phyloP scores from a whole-genome alignment of 2,329 filamentous ascomycete genomes.

The Herpotrichia juniperi region DNA sequence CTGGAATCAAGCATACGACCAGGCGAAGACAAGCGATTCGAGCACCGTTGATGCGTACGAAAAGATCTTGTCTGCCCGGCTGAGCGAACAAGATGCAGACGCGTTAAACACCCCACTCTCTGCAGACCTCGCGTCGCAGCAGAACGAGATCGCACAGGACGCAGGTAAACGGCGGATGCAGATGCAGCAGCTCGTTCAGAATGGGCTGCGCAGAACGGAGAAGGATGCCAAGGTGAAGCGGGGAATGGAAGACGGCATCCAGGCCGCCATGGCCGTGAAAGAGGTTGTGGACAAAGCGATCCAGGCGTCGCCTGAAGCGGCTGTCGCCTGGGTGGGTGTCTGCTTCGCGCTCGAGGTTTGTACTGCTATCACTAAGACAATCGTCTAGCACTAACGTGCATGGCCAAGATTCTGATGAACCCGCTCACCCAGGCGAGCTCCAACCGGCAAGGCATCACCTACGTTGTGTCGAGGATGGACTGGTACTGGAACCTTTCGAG shows the following conservation, averaged over 20 bases:
- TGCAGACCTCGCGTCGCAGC: not conserved
- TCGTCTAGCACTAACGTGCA: too few species aligned
- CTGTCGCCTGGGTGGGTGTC: conserved; percentile 48
- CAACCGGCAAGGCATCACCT: too few species aligned
- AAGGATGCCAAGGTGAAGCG: conserved; percentile 29
- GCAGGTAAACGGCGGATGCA: conserved; percentile 18
- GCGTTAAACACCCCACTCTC: too few species aligned
- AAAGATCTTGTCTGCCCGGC: conserved; percentile 1
- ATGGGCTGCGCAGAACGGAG: conserved; percentile 33
- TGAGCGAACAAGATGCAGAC: conserved; percentile 9
- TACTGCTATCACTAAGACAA: too few species aligned
- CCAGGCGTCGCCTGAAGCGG: conserved; percentile 39
- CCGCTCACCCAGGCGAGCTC: too few species aligned
- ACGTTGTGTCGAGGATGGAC: too few species aligned
- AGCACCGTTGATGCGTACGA: too few species aligned
- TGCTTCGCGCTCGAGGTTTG: too few species aligned
- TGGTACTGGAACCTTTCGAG: too few species aligned
- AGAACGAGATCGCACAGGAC: conserved; percentile 13
- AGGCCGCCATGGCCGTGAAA: conserved; percentile 28
- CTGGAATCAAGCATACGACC: too few species aligned
- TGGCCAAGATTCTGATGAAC: too few species aligned
- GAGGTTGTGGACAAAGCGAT: conserved; percentile 32
- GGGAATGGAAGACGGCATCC: conserved; percentile 25
- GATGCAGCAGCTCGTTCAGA: conserved; percentile 37
- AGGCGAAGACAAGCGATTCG: too few species aligned